Evolutionary conservation across 139 green algal species (phyloP), one percentile per base, ranked within the genome.

Genomic region (Tetraselmis chui): DNA sequence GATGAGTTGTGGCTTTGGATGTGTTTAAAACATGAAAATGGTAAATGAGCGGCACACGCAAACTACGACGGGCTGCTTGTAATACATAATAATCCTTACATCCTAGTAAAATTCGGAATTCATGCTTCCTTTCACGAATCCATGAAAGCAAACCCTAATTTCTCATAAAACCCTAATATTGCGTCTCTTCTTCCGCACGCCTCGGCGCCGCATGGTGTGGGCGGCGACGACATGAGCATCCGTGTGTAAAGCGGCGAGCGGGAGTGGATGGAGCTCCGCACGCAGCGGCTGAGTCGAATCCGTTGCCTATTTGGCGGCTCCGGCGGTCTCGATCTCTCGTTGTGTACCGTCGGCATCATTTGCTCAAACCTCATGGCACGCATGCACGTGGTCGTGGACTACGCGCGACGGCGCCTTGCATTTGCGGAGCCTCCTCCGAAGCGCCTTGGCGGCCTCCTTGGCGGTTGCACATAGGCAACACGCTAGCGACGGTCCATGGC

Each of bases 331-430:
- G 45, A 67, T 18, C 45, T 67, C 2, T 79, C 27, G 29, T 1
- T 89, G 58, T 88, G 89, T 31, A 81, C 81, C 23, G 83, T 80
- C 11, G 87, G 87, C 28, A 87, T 92, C 76, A 31, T 92, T 23
- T 90, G 88, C 59, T 83, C 78, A 2, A 86, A 92, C 80, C 85
- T 92, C 31, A 31, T 92, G 74, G 59, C 76, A 0, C 84, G 85
- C 2, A 28, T 85, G 29, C 59, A 81, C 22, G 77, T 81, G 24
- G 79, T 84, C 59, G 67, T 87, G 0, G 87, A 91, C 83, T 91
- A 88, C 80, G 75, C 84, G 0, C 85, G 86, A 77, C 86, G 86
- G 30, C 83, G 85, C 5, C 80, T 91, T 0, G 87, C 85, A 27
- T 85, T 90, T 79, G 1, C 83, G 25, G n/a, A n/a, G n/a, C n/a